Conservation (phyloP, 257 asterid genomes). For the Misopates orontium region DNA sequence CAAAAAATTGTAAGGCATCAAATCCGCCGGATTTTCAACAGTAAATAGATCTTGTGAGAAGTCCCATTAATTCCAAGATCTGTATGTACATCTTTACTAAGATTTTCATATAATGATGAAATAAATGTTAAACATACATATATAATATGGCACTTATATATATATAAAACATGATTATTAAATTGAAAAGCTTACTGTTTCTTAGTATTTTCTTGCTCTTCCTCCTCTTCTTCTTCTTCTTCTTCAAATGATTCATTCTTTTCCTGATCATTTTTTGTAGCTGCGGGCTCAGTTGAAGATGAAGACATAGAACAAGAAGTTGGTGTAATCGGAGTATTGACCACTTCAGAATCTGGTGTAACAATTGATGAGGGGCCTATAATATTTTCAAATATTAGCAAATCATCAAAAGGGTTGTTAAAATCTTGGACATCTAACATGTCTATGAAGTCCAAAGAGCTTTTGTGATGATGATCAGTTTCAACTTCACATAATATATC, state of each 20-base stretch:
- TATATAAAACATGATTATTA: neutral
- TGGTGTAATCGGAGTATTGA: constrained; percentile 42
- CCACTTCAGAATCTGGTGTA: neutral
- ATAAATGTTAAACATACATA: too few relatives aligned
- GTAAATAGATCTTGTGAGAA: constrained; percentile 29
- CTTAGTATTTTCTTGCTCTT: constrained; percentile 45
- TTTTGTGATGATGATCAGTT: too few relatives aligned
- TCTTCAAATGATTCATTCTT: neutral
- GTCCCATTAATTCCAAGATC: constrained; percentile 24
- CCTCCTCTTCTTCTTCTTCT: constrained; percentile 37
- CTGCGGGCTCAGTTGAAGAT: constrained; percentile 67
- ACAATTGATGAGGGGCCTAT: constrained; percentile 13
- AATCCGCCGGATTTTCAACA: constrained; percentile 34
- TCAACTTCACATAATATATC: constrained; percentile 20
- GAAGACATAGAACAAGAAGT: constrained; percentile 53
- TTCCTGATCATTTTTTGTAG: constrained; percentile 27
- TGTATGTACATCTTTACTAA: too few relatives aligned
- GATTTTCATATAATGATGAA: too few relatives aligned
- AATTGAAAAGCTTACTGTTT: constrained; percentile 57
- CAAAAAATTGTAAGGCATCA: constrained; percentile 23
- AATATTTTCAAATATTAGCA: constrained; percentile 32
- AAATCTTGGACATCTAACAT: constrained; percentile 39
- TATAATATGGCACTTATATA: constrained; percentile 7
- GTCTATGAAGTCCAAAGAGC: constrained; percentile 32
- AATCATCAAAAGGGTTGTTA: constrained; percentile 39